Evolutionary conservation across 2,329 filamentous ascomycete genomes (phyloP), one percentile per base, ranked within the genome.

Genomic region (Berkeleyomyces rouxiae): DNA sequence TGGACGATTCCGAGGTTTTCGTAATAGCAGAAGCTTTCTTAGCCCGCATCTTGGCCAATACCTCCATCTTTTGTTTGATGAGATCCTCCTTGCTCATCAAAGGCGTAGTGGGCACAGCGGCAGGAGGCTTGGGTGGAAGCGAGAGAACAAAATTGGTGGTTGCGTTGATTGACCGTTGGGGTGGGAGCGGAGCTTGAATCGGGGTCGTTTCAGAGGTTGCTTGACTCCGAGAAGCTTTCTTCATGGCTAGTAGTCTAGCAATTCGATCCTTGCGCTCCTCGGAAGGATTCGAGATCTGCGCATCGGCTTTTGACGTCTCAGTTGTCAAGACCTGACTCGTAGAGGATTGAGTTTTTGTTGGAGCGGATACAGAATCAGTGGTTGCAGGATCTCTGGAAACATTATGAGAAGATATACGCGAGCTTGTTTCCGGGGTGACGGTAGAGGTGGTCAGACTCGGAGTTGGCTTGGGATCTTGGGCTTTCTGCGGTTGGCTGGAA

Each of bases 11-110:
- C n/a, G 13, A 31, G 36, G 51, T 9, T 55, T 55, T 55, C 33
- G 31, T n/a, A 4, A 9, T 16, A 13, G 10, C 16, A n/a, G 44
- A 39, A 36, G 55, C 36, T 39, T 66, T 67, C 44, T 67, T 61
- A 72, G 79, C 76, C 40, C 80, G 75, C 43, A 78, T 75, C 67
- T 82, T 84, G 67, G 83, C 83, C 31, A 93, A 74, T 31, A 86
- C 86, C 65, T 90, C 88, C 69, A 95, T 85, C 67, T 89, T 90
- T 70, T 89, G 82, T 66, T 88, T 83, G 57, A 91, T 78, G 40
- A 90, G 74, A 64, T 79, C 80, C 63, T 88, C 88, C 65, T 88
- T 95, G 37, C 55, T 58, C 13, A 39, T 51, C 4, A 39, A 39
- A 16, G 57, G 36, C 11, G 40, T 31, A 23, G 63, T 61, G 6